Conservation (phyloP, 148 eudicot species). For the Chenopodium formosanum region DNA sequence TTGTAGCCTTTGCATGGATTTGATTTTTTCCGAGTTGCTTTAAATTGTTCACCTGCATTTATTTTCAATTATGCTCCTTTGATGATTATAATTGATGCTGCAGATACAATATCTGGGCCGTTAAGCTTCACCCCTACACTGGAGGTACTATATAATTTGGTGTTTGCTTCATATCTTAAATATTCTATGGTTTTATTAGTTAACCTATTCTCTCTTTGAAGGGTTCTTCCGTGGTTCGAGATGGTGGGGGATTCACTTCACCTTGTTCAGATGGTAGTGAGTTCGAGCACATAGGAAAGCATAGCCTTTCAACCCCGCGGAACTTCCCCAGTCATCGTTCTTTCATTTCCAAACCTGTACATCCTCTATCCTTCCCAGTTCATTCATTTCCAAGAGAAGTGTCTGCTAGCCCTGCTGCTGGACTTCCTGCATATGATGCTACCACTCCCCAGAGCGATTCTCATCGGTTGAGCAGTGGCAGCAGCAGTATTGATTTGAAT, state of each 20-base stretch:
- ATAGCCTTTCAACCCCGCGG: slow-evolving; percentile 50
- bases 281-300: slow-evolving; percentile 53
- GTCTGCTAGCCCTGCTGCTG: slow-evolving; percentile 27
- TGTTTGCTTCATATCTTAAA: slow-evolving; percentile 21
- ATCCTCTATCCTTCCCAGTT: slow-evolving; percentile 68
- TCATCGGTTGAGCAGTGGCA: slow-evolving; percentile 59
- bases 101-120: slow-evolving; percentile 56
- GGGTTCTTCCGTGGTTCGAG: slow-evolving; percentile 61
- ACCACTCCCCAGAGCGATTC: slow-evolving; percentile 44
- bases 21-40: too few relatives aligned
- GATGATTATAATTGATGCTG: slow-evolving; percentile 14
- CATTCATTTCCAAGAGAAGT: slow-evolving; percentile 46
- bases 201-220: slow-evolving; percentile 26
- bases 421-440: slow-evolving; percentile 37
- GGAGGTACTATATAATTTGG: slow-evolving; percentile 52
- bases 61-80: too few relatives aligned
- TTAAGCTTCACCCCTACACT: slow-evolving; percentile 68
- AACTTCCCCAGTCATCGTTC: slow-evolving; percentile 67
- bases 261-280: slow-evolving; percentile 87
- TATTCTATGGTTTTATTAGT: slow-evolving; percentile 4
- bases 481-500: slow-evolving; percentile 60
- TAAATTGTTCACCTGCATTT: too few relatives aligned
- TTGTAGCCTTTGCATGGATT: too few relatives aligned
- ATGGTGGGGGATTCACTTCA: slow-evolving; percentile 63
- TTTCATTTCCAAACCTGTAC: slow-evolving; percentile 89